These are phyloP conservation scores for Akebia trifoliata DNA, from an alignment of 164 flowering plant species.

Conservation along the genomic window DNA sequence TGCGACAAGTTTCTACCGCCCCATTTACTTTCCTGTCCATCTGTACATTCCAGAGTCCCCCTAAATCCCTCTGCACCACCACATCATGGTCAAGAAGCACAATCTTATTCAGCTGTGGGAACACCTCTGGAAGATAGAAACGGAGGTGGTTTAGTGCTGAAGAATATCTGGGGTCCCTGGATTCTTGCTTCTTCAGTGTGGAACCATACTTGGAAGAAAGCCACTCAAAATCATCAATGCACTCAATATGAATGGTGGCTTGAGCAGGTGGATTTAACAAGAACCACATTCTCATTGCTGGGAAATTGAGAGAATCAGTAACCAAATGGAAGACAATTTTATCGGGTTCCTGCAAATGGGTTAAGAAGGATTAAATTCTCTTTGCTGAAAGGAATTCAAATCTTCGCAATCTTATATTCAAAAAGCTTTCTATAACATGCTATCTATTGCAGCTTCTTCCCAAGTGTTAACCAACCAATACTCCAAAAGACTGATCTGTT, in stretches of 20 bases:
- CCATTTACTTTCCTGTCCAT: constrained; percentile 30
- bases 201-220: constrained; percentile 27
- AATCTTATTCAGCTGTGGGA: constrained; percentile 18
- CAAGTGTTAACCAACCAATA: no score
- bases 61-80: constrained; percentile 27
- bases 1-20: constrained; percentile 45
- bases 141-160: constrained; percentile 20
- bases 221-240: constrained; percentile 40
- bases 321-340: constrained; percentile 76
- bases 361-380: not conserved
- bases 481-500: no score
- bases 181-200: constrained; percentile 28
- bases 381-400: not conserved
- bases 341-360: constrained; percentile 58
- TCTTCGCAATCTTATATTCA: not conserved
- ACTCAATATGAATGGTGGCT: constrained; percentile 56
- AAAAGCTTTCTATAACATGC: not conserved
- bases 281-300: constrained; percentile 86
- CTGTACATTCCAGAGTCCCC: constrained; percentile 24
- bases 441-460: no score
- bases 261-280: constrained; percentile 63
- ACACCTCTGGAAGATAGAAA: constrained; percentile 23
- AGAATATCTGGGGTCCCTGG: constrained; percentile 50
- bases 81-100: constrained; percentile 26
- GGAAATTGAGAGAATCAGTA: constrained; percentile 67